Base-by-base conservation (phyloP, 2,329 filamentous ascomycete genomes). In the Aspergillus phoenicis region DNA sequence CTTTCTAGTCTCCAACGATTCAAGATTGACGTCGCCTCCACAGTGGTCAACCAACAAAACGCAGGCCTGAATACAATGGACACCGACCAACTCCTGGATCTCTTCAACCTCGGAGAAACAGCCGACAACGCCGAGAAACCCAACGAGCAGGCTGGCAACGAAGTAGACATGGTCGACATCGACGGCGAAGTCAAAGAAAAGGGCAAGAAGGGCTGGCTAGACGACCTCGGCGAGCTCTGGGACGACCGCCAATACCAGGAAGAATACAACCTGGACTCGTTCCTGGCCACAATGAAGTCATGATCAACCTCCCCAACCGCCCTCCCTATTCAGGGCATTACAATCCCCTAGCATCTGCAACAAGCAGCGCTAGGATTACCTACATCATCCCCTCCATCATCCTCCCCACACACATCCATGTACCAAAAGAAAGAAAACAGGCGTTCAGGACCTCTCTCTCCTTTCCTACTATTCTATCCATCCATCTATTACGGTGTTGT, bases 1-100 rank as follows among this genome's bases (percentile, higher is more conserved):
- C 10, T 52, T 2, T 17, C 52, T 68, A 96, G 91, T 73, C 88
- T 99, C 59, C 95, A 99, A 86, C 90, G 95, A 55, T 99, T 99
- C 88, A 99, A 99, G 83, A 97, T 99, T 71, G 95, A 99, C 76
- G 93, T 99, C 20, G 96, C 95, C 45, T 96, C 91, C 55, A 99
- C 96, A 0, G 95, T 99, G 5, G 96, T 99, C 66, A 99, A 99
- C 76, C 95, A 99, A 78, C 95, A 99, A 80, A 99, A 99, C 70
- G 94, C 95, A 1, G 95, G 95, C 1, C 81, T 99, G 1, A 89
- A 85, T 57, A 96, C 93, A 13, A 99, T 99, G 95, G 94, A 98
- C 77, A 99, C 96, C 41, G 95, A 98, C 72, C 93, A 99, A 77
- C 96, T 99, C 62, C 85, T 99, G 3, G 95, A 99, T 72, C 85